These are phyloP conservation scores for Hanseniaspora uvarum DNA, from an alignment of 1,139 yeast genomes.

Conservation along the genomic window DNA sequence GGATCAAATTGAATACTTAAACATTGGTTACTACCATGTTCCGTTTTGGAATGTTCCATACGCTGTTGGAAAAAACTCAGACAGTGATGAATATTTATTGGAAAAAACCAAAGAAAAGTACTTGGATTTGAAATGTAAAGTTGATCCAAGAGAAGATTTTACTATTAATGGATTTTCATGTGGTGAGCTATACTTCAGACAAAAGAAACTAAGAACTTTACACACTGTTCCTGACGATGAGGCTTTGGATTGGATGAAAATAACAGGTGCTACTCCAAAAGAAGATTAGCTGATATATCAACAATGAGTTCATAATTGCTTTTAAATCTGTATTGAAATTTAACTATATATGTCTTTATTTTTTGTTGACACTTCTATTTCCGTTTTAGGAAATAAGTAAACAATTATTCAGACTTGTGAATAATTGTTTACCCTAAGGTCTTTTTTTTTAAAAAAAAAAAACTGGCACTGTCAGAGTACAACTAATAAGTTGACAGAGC, in stretches of 20 bases:
- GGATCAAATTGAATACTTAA: constrained; percentile 23
- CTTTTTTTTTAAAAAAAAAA: not conserved
- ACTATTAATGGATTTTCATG: constrained; percentile 87
- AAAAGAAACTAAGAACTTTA: constrained; percentile 5
- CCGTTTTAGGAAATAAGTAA: constrained; percentile 7
- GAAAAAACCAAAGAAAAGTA: constrained; percentile 43
- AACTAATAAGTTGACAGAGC: too few species aligned
- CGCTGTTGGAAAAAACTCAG: constrained; percentile 46
- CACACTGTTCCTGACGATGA: constrained; percentile 4
- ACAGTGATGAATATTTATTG: constrained; percentile 40
- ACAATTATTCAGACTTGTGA: not conserved
- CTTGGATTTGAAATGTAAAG: constrained; percentile 51
- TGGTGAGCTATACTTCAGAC: constrained; percentile 4
- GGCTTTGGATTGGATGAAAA: constrained; percentile 4
- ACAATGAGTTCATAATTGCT: not conserved
- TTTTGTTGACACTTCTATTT: not conserved
- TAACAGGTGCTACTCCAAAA: constrained; percentile 10
- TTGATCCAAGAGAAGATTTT: constrained; percentile 66
- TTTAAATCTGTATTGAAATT: not conserved
- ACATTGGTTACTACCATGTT: constrained; percentile 24
- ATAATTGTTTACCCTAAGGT: not conserved
- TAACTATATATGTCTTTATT: too few species aligned
- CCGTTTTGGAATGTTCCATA: constrained; percentile 40
- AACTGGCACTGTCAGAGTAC: too few species aligned
- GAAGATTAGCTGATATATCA: not conserved